Evolutionary conservation across 257 asterid species (phyloP), one percentile per base, ranked within the genome.

Genomic region (Lantana camara): DNA sequence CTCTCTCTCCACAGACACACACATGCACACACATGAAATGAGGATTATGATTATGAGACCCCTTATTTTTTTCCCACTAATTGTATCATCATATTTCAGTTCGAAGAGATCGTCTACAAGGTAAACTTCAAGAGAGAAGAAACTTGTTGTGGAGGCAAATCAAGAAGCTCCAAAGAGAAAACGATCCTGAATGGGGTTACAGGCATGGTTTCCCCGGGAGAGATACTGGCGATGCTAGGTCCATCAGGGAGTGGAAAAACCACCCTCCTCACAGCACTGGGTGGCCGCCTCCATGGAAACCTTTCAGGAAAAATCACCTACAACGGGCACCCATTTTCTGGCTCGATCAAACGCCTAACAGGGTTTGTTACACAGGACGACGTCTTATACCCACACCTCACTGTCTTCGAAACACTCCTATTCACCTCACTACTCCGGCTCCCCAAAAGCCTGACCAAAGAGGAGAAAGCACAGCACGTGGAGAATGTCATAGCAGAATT

Each of bases 221-320:
- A 94, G 77, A 84, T 94, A 53, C 77, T 90, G 17, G 96, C 97
- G 9, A 90, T 94, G 99, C 82, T 94, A 0, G 99, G 99, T 7
- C 99, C 99, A 52, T 90, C 97, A 3, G 97, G 96, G 34, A 90
- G 97, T 60, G 99, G 99, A 4, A 94, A 94, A 66, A 94, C 97
- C 13, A 94, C 96, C 69, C 97, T 94, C 56, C 78, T 94, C 7
- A 90, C 96, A 1, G 96, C 96, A 74, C 87, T 94, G 1, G 99
- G 99, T 0, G 99, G 99, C 57, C 96, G 97, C 38, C 91, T 94
- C n/a, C 56, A 83, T 0, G 91, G 96, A 6, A 86, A 76, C 53
- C 40, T 90, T 63, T 90, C 96, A 0, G 96, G 99, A 44, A 94
- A 84, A 77, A 81, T 94, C 77, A 82, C 87, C 0, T 94, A 88